These are phyloP conservation scores for Beta lomatogona DNA, from an alignment of 179 eudicot genomes.

Conservation along the genomic window DNA sequence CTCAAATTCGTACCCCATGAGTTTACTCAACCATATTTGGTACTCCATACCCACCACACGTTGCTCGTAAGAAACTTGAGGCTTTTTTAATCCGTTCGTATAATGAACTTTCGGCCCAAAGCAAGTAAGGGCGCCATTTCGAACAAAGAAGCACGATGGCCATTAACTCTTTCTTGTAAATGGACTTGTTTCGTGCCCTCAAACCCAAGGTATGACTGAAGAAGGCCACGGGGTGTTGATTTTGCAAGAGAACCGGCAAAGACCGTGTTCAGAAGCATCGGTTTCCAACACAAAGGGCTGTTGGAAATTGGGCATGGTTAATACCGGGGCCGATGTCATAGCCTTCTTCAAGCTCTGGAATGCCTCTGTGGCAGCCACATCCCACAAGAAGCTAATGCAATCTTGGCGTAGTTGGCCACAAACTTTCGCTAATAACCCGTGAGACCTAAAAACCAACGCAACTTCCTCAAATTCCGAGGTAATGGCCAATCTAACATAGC, in stretches of 20 bases:
- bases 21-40: neutral
- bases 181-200: neutral
- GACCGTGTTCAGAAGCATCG: neutral
- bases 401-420: neutral
- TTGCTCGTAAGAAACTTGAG: neutral
- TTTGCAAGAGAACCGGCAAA: slow-evolving; percentile 9
- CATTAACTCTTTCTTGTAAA: neutral
- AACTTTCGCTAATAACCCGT: slow-evolving; percentile 15
- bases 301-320: too few species aligned
- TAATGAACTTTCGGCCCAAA: neutral
- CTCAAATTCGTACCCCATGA: neutral
- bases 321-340: neutral
- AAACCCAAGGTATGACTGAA: neutral
- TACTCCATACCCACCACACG: neutral
- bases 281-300: too few species aligned
- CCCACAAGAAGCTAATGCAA: neutral
- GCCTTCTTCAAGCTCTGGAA: neutral
- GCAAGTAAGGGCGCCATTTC: neutral
- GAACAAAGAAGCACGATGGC: neutral
- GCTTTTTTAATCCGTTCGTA: neutral
- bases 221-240: slow-evolving; percentile 7
- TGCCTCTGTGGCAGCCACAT: neutral
- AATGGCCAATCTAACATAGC: neutral
- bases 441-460: slow-evolving; percentile 13
- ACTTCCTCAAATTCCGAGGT: neutral